A percentile compares a stretch with the other conserved stretches of the same genome.
phyloP scores from a whole-genome alignment of 108 stramenopile species.

The Heterococcus sp. region DNA sequence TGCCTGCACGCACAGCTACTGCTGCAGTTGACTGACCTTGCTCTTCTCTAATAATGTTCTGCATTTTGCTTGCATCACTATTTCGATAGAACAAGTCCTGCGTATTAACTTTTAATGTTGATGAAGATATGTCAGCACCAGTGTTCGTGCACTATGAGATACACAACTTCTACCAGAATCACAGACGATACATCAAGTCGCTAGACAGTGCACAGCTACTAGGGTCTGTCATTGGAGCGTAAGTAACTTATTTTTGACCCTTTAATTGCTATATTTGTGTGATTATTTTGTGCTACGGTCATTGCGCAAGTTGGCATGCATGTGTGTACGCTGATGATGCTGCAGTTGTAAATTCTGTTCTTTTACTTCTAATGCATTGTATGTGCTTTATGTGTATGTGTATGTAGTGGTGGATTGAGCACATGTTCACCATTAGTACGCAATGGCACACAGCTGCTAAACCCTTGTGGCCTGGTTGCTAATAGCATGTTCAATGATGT shows the following conservation, averaged over 20 bases:
- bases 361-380: no score
- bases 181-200: constrained; percentile 75
- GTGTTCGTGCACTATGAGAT: constrained; percentile 92
- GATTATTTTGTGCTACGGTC: no score
- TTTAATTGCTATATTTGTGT: no score
- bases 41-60: neutral
- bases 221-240: constrained; percentile 5
- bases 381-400: no score
- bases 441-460: constrained; percentile 57
- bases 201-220: constrained; percentile 55
- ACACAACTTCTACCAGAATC: constrained; percentile 96
- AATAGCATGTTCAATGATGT: constrained; percentile 89
- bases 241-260: no score
- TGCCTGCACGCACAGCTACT: no score
- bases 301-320: no score
- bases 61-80: neutral
- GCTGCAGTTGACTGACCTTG: no score
- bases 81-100: neutral
- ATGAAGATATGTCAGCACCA: constrained; percentile 66
- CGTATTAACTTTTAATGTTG: neutral
- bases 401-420: no score
- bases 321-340: no score
- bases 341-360: no score
- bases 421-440: constrained; percentile 2
- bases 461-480: constrained; percentile 97